Base-by-base conservation (phyloP, 1,139 yeast species). In the Wickerhamiella infanticola region DNA sequence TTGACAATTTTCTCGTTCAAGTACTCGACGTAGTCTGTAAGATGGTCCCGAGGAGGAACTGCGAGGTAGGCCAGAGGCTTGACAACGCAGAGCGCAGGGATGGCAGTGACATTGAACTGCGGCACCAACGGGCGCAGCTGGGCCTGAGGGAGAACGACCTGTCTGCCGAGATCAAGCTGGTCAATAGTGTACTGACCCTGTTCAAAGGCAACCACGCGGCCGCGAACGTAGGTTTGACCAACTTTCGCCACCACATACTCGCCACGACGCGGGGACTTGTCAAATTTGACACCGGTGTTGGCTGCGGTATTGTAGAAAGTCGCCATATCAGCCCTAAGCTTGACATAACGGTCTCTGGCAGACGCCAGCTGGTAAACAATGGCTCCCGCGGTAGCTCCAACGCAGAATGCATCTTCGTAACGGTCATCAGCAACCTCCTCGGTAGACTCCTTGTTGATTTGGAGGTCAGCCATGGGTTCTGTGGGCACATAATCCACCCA, bases 41-140 rank as follows among this genome's bases (percentile, higher is more conserved):
- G 67, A 62, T 79, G 81, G 56, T 77, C 77, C 5, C 68, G 52
- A 5, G 84, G 82, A 1, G 94, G 90, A 44, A 75, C 65, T 49
- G 66, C 69, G 45, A 83, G 63, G 57, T 72, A 70, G 35, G 79
- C 74, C 52, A 83, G 68, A 42, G 63, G 68, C 24, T 77, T 73
- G 13, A 75, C 66, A 54, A 71, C 75, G 23, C 84, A 81, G 57
- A 79, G 77, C 6, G 77, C 66, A 39, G 82, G 75, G 43, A 63
- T 61, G 2, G 62, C 54, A 3, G 66, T 53, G 31, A 63, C 48
- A 5, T 67, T 63, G 57, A 74, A 79, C 53, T 72, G 72, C 27
- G 69, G 50, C 11, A 88, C 83, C 48, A 81, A 68, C 1, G 67
- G 65, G 52, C 81, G 66, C 51, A 82, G 64, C 18, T 74, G 62